Percentiles rank a stretch among this genome's conserved stretches.
Conservation (phyloP, 257 asterid species). For the Capsicum pubescens region DNA sequence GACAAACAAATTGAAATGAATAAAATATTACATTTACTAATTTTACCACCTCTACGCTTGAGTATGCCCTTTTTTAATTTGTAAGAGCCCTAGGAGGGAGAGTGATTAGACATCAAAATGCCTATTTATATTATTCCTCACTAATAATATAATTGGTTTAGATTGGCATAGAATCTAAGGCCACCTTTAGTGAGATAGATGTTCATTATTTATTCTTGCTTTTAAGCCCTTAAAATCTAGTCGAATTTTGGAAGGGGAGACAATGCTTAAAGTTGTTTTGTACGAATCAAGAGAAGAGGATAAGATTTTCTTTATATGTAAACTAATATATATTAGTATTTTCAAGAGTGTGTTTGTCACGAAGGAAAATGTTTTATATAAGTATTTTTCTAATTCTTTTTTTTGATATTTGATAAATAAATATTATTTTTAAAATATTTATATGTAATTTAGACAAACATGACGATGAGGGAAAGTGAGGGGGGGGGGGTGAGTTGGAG, state of each 20-base stretch:
- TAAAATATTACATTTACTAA: too few relatives aligned
- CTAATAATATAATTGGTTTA: background rate
- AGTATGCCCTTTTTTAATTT: background rate
- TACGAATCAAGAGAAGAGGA: slow-evolving; percentile 7
- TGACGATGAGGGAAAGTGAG: background rate
- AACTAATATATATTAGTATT: background rate
- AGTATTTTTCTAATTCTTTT: background rate
- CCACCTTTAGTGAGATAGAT: background rate
- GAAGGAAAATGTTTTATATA: background rate
- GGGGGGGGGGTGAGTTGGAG: background rate
- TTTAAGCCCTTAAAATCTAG: slow-evolving; percentile 21
- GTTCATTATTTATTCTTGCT: slow-evolving; percentile 10
- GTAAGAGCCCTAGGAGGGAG: background rate
- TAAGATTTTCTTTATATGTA: background rate
- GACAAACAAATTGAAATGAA: too few relatives aligned
- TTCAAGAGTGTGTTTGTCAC: background rate
- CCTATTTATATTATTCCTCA: slow-evolving; percentile 3
- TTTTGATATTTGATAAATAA: background rate
- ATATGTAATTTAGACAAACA: background rate
- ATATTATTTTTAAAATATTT: background rate
- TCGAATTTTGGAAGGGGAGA: slow-evolving; percentile 6
- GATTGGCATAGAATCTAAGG: slow-evolving; percentile 20
- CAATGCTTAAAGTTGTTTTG: slow-evolving; percentile 11
- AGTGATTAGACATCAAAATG: slow-evolving; percentile 19
- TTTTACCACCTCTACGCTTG: too few relatives aligned